phyloP scores from a whole-genome alignment of 192 early-diverging fungal species.

The Entomortierella lignicola region DNA sequence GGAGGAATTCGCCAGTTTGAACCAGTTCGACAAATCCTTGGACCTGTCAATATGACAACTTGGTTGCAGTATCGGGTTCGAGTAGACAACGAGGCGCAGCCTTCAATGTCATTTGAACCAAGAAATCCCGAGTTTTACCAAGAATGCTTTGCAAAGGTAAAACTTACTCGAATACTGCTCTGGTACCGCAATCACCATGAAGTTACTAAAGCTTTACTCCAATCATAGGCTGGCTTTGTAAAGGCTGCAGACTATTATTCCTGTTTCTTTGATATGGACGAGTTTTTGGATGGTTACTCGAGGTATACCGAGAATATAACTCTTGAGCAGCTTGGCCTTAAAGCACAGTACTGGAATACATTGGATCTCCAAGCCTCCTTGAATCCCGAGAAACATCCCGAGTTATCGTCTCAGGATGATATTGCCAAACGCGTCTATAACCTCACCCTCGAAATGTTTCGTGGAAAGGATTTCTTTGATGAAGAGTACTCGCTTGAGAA shows the following conservation, averaged over 20 bases:
- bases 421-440: conserved; percentile 37
- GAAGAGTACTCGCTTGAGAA: conserved; percentile 12
- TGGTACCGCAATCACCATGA: background rate
- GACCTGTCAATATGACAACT: conserved; percentile 51
- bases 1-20: conserved; percentile 32
- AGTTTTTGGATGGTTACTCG: conserved; percentile 4
- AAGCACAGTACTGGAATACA: conserved; percentile 35
- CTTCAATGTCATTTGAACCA: conserved; percentile 51
- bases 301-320: background rate
- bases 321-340: conserved; percentile 1
- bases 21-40: conserved; percentile 47
- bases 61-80: conserved; percentile 50
- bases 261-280: conserved; percentile 33
- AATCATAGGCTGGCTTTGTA: conserved; percentile 36
- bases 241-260: conserved; percentile 47
- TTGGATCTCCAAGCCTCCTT: conserved; percentile 40
- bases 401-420: conserved; percentile 28
- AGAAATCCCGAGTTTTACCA: conserved; percentile 43
- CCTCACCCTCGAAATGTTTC: conserved; percentile 34
- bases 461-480: conserved; percentile 48
- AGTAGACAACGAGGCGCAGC: conserved; percentile 13
- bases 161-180: background rate
- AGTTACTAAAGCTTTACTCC: background rate
- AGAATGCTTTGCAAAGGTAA: conserved; percentile 39
- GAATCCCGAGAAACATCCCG: conserved; percentile 22